Percentiles rank a stretch among this genome's conserved stretches.
phyloP scores from a whole-genome alignment of 352 stramenopile species.

The Pythium coloratum region DNA sequence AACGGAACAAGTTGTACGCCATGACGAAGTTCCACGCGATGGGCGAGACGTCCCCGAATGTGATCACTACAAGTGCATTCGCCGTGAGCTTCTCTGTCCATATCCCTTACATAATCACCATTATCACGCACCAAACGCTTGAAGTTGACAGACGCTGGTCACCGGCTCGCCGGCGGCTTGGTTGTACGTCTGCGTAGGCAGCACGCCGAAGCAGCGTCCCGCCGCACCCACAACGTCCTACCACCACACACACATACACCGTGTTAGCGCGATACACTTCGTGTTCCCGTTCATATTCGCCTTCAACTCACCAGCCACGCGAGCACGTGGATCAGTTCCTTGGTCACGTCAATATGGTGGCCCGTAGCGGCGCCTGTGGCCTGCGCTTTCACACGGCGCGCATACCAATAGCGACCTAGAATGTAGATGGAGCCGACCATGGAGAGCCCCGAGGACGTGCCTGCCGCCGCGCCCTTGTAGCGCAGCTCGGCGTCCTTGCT shows the following conservation, averaged over 20 bases:
- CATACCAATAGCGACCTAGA: slow-evolving; percentile 80
- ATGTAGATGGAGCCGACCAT: slow-evolving; percentile 85
- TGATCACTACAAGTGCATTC: slow-evolving; percentile 52
- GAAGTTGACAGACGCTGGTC: slow-evolving; percentile 63
- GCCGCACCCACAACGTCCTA: slow-evolving; percentile 73
- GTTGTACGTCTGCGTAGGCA: slow-evolving; percentile 70
- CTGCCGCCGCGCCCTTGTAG: slow-evolving; percentile 56
- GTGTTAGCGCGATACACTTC: neutral
- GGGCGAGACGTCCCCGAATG: slow-evolving; percentile 67
- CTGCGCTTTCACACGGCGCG: slow-evolving; percentile 48
- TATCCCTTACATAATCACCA: neutral
- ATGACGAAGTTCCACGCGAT: slow-evolving; percentile 88
- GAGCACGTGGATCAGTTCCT: slow-evolving; percentile 85
- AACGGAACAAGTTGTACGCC: slow-evolving; percentile 79
- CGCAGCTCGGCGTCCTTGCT: slow-evolving; percentile 14
- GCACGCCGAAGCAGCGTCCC: slow-evolving; percentile 65
- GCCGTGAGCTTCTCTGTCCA: neutral
- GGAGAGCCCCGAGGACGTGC: slow-evolving; percentile 72
- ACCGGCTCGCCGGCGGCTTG: slow-evolving; percentile 52
- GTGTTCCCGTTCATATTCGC: neutral
- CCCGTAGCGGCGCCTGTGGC: slow-evolving; percentile 22
- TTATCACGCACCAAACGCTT: slow-evolving; percentile 54
- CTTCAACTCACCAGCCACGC: slow-evolving; percentile 56
- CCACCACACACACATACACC: neutral
- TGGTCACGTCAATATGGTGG: slow-evolving; percentile 78